Conservation (phyloP, 2,329 filamentous ascomycete genomes). For the Xylaria multiplex region DNA sequence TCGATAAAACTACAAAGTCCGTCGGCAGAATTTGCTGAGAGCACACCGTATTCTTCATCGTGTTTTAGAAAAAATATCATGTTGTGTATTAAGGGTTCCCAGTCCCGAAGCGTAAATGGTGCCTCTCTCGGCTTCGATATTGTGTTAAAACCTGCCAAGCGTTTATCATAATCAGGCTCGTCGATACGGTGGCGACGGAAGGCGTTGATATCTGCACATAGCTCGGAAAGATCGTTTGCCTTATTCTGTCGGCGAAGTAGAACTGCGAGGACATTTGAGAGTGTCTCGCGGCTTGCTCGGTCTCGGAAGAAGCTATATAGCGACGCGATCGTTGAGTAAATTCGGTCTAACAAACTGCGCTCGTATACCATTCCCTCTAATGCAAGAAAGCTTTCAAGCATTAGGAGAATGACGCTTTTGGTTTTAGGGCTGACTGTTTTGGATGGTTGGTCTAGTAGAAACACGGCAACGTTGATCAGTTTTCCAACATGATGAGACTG, state of each 20-base stretch:
- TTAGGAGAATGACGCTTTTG: conserved; percentile 82
- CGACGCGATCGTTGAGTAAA: conserved; percentile 79
- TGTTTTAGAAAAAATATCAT: conserved; percentile 87
- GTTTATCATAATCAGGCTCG: conserved; percentile 86
- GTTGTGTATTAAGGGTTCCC: conserved; percentile 89
- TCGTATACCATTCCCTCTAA: conserved; percentile 68
- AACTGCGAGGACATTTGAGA: conserved; percentile 77
- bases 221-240: conserved; percentile 69
- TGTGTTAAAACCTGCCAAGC: conserved; percentile 77
- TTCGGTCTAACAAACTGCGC: conserved; percentile 66
- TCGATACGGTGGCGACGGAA: conserved; percentile 77
- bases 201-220: conserved; percentile 85
- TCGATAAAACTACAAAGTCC: conserved; percentile 82
- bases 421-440: conserved; percentile 83
- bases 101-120: conserved; percentile 75
- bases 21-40: conserved; percentile 82
- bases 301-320: conserved; percentile 94
- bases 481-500: conserved; percentile 76
- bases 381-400: conserved; percentile 82
- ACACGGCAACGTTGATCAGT: conserved; percentile 81
- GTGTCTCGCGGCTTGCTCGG: conserved; percentile 74
- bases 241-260: conserved; percentile 73
- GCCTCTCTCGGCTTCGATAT: conserved; percentile 72
- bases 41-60: conserved; percentile 87
- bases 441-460: conserved; percentile 85